These are phyloP conservation scores for Salvia splendens DNA, from an alignment of 257 asterid genomes.

Conservation along the genomic window DNA sequence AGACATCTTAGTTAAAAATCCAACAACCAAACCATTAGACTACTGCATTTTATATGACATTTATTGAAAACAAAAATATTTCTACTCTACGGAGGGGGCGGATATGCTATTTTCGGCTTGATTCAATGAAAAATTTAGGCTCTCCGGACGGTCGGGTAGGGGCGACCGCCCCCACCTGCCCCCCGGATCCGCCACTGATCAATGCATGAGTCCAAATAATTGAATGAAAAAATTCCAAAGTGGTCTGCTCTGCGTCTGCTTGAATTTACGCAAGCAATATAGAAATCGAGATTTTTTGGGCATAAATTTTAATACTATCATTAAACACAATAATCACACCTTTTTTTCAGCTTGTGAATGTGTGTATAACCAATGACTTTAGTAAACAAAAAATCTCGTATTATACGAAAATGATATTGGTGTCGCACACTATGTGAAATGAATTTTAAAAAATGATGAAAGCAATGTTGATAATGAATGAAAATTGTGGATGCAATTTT, in stretches of 20 bases:
- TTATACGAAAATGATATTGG: background rate
- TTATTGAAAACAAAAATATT: no score
- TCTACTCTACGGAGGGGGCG: no score
- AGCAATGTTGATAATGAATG: slow-evolving; percentile 30
- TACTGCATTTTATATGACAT: no score
- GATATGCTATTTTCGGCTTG: no score
- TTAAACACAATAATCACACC: background rate
- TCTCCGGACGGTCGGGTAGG: no score
- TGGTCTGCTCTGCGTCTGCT: slow-evolving; percentile 46
- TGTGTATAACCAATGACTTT: background rate
- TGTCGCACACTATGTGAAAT: background rate
- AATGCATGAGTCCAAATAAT: slow-evolving; percentile 43
- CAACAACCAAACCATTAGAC: no score
- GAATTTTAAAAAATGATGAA: background rate
- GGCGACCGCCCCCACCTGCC: no score
- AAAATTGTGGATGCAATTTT: background rate
- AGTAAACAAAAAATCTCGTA: background rate
- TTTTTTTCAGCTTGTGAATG: background rate
- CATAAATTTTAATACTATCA: slow-evolving; percentile 29
- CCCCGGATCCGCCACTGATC: no score
- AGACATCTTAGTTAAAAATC: no score
- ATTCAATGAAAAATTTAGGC: no score
- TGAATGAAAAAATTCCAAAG: slow-evolving; percentile 48
- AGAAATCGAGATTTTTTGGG: slow-evolving; percentile 43
- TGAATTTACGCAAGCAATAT: slow-evolving; percentile 39